phyloP scores from a whole-genome alignment of 176 grass and related monocot genomes.

The Oryza nivara region DNA sequence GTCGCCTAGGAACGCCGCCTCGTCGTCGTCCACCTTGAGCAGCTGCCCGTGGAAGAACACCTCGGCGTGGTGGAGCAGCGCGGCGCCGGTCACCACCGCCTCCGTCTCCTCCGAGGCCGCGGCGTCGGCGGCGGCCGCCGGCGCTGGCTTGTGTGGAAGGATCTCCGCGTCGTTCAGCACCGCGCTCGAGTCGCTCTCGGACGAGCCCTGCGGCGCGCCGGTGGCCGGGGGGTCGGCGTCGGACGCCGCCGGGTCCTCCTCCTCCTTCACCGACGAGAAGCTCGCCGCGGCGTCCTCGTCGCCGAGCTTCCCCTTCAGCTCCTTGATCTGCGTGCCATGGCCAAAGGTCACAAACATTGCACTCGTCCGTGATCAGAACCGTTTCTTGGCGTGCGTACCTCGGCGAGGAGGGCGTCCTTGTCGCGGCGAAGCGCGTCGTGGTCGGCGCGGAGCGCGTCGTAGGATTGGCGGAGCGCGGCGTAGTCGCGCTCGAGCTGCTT shows the following conservation, averaged over 20 bases:
- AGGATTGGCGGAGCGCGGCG: conserved; percentile 52
- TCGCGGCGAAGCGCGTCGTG: conserved; percentile 58
- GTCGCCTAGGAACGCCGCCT: conserved; percentile 48
- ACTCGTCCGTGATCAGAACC: background rate
- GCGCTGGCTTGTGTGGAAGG: background rate
- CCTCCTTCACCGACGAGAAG: conserved; percentile 56
- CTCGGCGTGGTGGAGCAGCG: conserved; percentile 6
- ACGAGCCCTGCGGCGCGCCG: conserved; percentile 43
- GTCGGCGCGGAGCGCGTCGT: conserved; percentile 60
- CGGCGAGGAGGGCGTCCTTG: conserved; percentile 61
- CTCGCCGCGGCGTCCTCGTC: conserved; percentile 49
- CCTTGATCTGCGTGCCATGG: conserved; percentile 51
- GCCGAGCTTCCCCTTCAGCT: conserved; percentile 65
- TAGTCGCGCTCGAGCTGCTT: conserved; percentile 84
- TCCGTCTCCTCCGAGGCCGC: background rate
- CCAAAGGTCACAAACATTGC: conserved; percentile 14
- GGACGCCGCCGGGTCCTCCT: conserved; percentile 45
- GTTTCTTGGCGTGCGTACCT: conserved; percentile 30
- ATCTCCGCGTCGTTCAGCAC: conserved; percentile 62
- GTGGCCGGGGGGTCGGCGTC: conserved; percentile 38
- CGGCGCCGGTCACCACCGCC: background rate
- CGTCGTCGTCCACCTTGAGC: conserved; percentile 66
- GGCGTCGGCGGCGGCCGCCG: background rate
- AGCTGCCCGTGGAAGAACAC: conserved; percentile 47
- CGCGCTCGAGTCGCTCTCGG: conserved; percentile 72